A percentile compares a stretch with the other conserved stretches of the same genome.
Conservation (phyloP, 75 land plant genomes). For the Sequoia sempervirens region DNA sequence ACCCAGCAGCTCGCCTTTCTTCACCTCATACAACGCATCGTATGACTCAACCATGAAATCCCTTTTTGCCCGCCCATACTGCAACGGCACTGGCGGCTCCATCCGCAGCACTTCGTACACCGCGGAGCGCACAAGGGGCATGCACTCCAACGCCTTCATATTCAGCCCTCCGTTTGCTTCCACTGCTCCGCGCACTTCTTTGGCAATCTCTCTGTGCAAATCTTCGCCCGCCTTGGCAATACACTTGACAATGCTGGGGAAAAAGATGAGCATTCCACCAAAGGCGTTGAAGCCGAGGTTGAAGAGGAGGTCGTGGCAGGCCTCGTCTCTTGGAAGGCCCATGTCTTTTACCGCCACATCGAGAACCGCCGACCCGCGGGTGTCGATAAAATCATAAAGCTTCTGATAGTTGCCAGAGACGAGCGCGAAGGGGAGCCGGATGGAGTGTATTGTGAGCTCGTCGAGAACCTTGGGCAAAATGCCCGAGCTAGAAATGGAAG, state of each 20-base stretch:
- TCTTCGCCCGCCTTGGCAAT: constrained; percentile 5
- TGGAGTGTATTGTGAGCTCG: constrained; percentile 43
- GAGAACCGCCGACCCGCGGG: constrained; percentile 22
- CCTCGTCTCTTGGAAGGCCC: constrained; percentile 57
- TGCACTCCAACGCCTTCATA: constrained; percentile 16
- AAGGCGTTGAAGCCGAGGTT: constrained; percentile 16
- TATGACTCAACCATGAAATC: constrained; percentile 23
- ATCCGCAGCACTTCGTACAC: constrained; percentile 23
- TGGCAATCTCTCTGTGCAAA: not conserved
- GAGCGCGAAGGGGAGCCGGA: constrained; percentile 38
- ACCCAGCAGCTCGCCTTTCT: too few relatives aligned
- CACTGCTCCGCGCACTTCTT: constrained; percentile 15
- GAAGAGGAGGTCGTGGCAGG: constrained; percentile 56
- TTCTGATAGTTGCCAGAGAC: constrained; percentile 40
- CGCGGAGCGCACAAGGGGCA: constrained; percentile 21
- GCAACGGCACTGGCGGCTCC: constrained; percentile 21
- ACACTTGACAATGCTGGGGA: constrained; percentile 11
- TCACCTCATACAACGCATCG: too few relatives aligned
- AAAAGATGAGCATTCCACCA: constrained; percentile 16
- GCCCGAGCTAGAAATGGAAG: constrained; percentile 53
- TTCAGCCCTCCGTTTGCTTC: constrained; percentile 10
- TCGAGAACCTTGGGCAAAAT: constrained; percentile 47
- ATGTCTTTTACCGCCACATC: constrained; percentile 49
- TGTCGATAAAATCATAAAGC: constrained; percentile 31
- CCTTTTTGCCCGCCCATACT: constrained; percentile 24